Base-by-base conservation (phyloP, 768 basidiomycete species). In the Mycena galericulata region DNA sequence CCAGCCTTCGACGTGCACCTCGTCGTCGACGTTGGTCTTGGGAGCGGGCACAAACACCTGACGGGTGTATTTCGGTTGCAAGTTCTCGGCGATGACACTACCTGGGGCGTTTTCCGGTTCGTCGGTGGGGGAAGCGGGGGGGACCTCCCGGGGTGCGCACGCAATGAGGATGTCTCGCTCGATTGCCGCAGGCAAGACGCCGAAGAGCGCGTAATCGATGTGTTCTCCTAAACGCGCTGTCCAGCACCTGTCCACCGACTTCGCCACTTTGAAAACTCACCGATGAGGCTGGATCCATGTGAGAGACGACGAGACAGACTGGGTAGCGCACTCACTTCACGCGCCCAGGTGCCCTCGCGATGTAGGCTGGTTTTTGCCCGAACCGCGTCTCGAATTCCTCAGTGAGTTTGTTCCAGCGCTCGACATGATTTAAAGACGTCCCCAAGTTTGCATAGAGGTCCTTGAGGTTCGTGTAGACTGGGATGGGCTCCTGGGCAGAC, bases 81-180 rank as follows among this genome's bases (percentile, higher is more conserved):
- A 67, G 73, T 93, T 94, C 69, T 90, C 87, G 0, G 87, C 90
- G 51, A 87, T 75, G 14, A 93, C 91, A 45, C 82, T 82, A 38
- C 91, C 90, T 2, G 86, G 83, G 0, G 76, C 49, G 61, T 81
- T 75, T 10, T 81, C 75, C 26, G 68, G 24, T 36, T 79, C 75
- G 22, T 73, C 75, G 34, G 66, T 72, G n/a, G 66, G 62, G 24
- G 70, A 51, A 46, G 60, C 74, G 12, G 73, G 62, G 43, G 30
- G 68, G 29, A 65, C 77, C 40, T 76, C 72, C 29, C 83, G 84
- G n/a, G 85, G 85, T 34, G 86, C 89, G 78, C 87, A 90, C 0
- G 94, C 94, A 62, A 96, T 91, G 57, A 96, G 83, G 71, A 95
- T 90, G 76, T 95, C 95, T 57, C 88, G 88, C 70, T 95, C 94